These are phyloP conservation scores for Fusarium graminum DNA, from an alignment of 2,329 filamentous ascomycete genomes.

Conservation along the genomic window DNA sequence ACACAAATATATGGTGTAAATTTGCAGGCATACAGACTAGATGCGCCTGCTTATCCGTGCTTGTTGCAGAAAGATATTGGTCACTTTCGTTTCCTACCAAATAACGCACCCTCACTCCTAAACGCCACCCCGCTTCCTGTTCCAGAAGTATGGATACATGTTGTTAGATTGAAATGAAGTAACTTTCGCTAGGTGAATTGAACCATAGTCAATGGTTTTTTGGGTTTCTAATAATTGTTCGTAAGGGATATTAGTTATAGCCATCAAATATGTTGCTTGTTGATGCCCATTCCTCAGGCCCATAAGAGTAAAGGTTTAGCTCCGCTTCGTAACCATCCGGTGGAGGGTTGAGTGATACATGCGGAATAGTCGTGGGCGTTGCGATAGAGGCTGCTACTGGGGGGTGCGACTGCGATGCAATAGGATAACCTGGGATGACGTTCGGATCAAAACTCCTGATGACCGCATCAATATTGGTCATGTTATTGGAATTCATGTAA, in stretches of 20 bases:
- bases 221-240: too few species aligned
- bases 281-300: constrained; percentile 48
- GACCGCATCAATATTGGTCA: constrained; percentile 54
- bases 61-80: neutral
- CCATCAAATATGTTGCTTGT: constrained; percentile 42
- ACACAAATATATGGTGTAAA: too few species aligned
- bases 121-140: neutral
- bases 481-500: constrained; percentile 24
- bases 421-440: constrained; percentile 31
- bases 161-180: neutral
- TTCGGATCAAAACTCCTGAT: constrained; percentile 56
- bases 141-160: neutral
- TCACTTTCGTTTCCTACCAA: neutral
- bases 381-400: constrained; percentile 18
- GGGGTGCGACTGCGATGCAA: constrained; percentile 26
- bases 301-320: constrained; percentile 60
- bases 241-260: constrained; percentile 23
- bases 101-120: neutral
- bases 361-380: constrained; percentile 5
- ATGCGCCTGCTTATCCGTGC: too few species aligned
- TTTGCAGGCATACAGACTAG: too few species aligned
- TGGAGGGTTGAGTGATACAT: constrained; percentile 44
- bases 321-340: constrained; percentile 63
- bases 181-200: neutral
- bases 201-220: neutral